Conservation (phyloP, 371 early-diverging fungal species). For the Rhizopus sp. region DNA sequence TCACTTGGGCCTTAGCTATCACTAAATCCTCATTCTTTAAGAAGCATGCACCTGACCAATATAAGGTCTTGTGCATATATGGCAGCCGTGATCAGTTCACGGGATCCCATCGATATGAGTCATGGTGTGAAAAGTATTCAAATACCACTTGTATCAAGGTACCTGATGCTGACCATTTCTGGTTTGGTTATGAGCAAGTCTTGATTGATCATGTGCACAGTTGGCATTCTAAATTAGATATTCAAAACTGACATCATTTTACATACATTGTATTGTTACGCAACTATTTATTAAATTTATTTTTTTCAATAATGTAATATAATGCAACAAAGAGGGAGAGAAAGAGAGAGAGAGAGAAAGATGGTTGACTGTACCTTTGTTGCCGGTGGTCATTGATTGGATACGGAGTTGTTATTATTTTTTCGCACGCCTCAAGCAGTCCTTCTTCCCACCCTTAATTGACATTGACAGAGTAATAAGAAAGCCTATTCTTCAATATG, state of each 20-base stretch:
- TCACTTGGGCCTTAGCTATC: conserved; percentile 43
- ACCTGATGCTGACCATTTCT: conserved; percentile 43
- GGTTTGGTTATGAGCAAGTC: conserved; percentile 27
- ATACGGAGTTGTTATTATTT: not conserved
- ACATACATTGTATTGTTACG: too few species aligned
- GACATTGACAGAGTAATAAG: too few species aligned
- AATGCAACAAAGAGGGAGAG: too few species aligned
- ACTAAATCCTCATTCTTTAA: conserved; percentile 31
- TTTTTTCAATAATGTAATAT: too few species aligned
- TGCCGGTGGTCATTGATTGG: not conserved
- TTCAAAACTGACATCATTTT: too few species aligned
- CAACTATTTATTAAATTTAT: too few species aligned
- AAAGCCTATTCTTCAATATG: too few species aligned
- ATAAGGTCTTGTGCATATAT: conserved; percentile 25
- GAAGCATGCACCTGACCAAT: conserved; percentile 1
- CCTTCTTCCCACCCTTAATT: not conserved
- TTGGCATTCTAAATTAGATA: conserved; percentile 5
- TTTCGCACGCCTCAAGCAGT: not conserved
- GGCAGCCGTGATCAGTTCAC: conserved; percentile 49
- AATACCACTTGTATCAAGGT: conserved; percentile 6
- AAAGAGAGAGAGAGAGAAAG: too few species aligned
- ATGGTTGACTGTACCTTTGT: too few species aligned
- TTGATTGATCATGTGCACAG: conserved; percentile 14
- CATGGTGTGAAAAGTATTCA: conserved; percentile 25
- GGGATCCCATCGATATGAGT: conserved; percentile 20